Base-by-base conservation (phyloP, 2,329 filamentous ascomycete genomes). In the Neofusicoccum kwambonambiense region DNA sequence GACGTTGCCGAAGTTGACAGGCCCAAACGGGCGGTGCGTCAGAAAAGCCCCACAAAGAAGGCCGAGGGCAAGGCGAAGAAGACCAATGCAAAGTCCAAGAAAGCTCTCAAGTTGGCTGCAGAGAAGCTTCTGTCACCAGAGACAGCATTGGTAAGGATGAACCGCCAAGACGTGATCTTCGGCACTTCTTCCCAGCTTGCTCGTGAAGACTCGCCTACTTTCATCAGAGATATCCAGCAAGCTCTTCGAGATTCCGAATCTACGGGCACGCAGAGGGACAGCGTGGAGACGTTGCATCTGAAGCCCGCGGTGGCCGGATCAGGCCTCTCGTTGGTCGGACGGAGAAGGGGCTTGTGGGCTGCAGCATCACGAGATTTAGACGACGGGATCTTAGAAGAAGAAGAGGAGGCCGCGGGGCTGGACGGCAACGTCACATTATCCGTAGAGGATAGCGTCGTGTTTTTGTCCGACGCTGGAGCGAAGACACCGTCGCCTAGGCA, bases 141-240 rank as follows among this genome's bases (percentile, higher is more conserved):
- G 1, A 74, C 75, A 19, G 76, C 75, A 11, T 54, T 69, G 4
- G 45, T 67, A 37, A 67, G 70, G 39, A 19, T 77, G 50, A 68
- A 70, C 47, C 68, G 68, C 37, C 77, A 79, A 65, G 73, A 77
- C 27, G 61, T 79, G 8, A 68, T 78, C 1, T 79, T 79, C 58
- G 77, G 77, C 15, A 79, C 77, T 13, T 78, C 76, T 2, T 78
- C 77, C 66, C 77, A 79, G 64, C 69, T 79, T 31, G 75, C 72
- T 15, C 69, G 73, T 1, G 75, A 77, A 35, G 75, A 77, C 51
- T 78, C 77, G 3, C 77, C 77, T 1, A 70, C 70, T 2, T 71
- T 72, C 31, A 68, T 78, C 13, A 73, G 76, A 17, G 67, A 77
- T 19, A 69, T 78, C 2, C 76, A 78, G 37, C 65, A 70, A 35